Percentiles rank a stretch among this genome's conserved stretches.
phyloP scores from a whole-genome alignment of 352 stramenopile genomes.

The Globisporangium recalcitrans region DNA sequence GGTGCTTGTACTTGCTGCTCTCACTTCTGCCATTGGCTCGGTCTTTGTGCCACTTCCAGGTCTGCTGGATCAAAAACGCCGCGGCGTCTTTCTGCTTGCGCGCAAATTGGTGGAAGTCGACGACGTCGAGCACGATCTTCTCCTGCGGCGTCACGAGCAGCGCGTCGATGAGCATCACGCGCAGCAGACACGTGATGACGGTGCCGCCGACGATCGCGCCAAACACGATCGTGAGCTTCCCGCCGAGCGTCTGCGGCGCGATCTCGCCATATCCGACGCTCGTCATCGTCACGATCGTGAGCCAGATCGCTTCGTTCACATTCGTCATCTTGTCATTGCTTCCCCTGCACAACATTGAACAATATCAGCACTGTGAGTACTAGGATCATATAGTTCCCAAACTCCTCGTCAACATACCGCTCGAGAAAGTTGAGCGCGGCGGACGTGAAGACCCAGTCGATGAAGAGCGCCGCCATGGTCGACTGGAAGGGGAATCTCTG shows the following conservation, averaged over 20 bases:
- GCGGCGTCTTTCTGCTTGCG: constrained; percentile 35
- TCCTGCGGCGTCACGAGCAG: constrained; percentile 50
- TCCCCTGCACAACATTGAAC: too few species aligned
- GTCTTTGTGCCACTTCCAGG: constrained; percentile 30
- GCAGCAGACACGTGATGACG: constrained; percentile 52
- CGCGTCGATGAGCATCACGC: constrained; percentile 54
- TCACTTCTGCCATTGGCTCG: constrained; percentile 7
- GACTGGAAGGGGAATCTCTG: constrained; percentile 41
- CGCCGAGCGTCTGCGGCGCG: constrained; percentile 39
- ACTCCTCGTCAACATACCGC: constrained; percentile 18
- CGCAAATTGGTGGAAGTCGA: constrained; percentile 47
- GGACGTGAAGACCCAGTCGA: constrained; percentile 57
- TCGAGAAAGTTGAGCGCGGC: constrained; percentile 57
- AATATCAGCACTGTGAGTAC: too few species aligned
- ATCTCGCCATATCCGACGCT: constrained; percentile 58
- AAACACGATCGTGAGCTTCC: constrained; percentile 52
- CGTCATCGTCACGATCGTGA: constrained; percentile 67
- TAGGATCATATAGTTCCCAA: too few species aligned
- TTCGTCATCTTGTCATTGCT: constrained; percentile 41
- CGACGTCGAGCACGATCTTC: constrained; percentile 53
- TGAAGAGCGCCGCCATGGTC: constrained; percentile 27
- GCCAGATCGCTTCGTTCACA: constrained; percentile 44
- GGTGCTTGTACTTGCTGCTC: constrained; percentile 24
- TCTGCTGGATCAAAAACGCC: constrained; percentile 42
- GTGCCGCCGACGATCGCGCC: constrained; percentile 54